Evolutionary conservation across 345 rosid genomes (phyloP).

Genomic region (Pseudoturritis turrita): DNA sequence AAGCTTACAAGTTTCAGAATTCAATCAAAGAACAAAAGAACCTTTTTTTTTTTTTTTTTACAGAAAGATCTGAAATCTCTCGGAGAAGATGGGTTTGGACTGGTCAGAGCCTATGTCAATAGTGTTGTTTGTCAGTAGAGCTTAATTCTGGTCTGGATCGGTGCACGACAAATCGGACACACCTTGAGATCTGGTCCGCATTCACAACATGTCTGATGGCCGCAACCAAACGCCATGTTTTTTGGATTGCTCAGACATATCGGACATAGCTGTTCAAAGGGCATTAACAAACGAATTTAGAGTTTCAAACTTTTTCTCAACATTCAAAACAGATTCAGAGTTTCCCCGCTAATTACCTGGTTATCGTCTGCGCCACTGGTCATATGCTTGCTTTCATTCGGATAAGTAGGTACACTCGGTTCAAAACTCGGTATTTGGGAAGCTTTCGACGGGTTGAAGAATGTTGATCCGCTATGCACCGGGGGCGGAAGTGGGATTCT

Average conservation of each 20-base stretch:
- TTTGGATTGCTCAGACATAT: slow-evolving; percentile 69
- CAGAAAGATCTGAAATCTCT: slow-evolving; percentile 8
- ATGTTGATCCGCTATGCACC: slow-evolving; percentile 38
- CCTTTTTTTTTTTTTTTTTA: background rate
- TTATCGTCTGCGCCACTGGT: slow-evolving; percentile 50
- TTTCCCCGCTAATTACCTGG: slow-evolving; percentile 40
- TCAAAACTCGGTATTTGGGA: slow-evolving; percentile 41
- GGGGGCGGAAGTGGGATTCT: slow-evolving; percentile 85
- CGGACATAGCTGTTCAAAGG: slow-evolving; percentile 62
- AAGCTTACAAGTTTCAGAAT: background rate
- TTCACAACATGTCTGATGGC: slow-evolving; percentile 95
- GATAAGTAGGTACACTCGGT: slow-evolving; percentile 55
- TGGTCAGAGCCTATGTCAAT: background rate
- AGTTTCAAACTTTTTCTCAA: background rate
- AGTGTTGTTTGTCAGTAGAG: slow-evolving; percentile 52
- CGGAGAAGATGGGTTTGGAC: background rate
- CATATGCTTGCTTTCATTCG: slow-evolving; percentile 31
- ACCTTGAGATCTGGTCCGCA: slow-evolving; percentile 70
- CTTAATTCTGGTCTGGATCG: slow-evolving; percentile 70
- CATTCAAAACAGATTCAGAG: slow-evolving; percentile 1
- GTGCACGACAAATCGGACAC: slow-evolving; percentile 82
- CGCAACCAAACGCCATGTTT: slow-evolving; percentile 97
- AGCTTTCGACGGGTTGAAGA: slow-evolving; percentile 35
- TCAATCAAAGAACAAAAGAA: slow-evolving; percentile 26
- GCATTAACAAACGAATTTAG: background rate